Evolutionary conservation across 177 flowering plant genomes (phyloP).

Genomic region (Vitis hybrid): DNA sequence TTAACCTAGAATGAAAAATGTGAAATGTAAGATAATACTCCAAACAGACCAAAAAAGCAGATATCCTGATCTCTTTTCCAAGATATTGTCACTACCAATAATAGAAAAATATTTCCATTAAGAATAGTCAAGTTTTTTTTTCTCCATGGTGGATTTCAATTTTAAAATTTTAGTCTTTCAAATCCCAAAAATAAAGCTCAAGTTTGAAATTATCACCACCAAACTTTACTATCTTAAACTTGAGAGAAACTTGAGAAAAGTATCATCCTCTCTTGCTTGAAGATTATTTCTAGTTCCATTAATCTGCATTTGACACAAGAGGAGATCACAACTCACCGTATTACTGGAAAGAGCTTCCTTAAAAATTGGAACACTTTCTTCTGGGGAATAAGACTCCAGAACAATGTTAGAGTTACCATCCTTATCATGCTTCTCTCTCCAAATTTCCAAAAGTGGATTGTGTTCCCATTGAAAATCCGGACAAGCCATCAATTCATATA

Average conservation of each 20-base stretch:
- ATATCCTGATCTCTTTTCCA: background rate
- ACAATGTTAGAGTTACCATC: constrained; percentile 43
- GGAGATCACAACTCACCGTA: constrained; percentile 42
- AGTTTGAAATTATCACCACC: background rate
- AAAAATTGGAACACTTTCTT: constrained; percentile 56
- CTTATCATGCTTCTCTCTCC: constrained; percentile 57
- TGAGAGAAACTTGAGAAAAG: background rate
- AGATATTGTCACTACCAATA: background rate
- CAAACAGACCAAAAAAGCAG: constrained; percentile 4
- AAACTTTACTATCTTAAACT: background rate
- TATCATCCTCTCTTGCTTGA: background rate
- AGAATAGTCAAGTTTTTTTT: background rate
- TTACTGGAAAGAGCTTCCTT: constrained; percentile 74
- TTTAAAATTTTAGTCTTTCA: too few relatives aligned
- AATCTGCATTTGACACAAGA: background rate
- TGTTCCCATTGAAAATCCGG: constrained; percentile 71
- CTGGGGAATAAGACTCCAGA: constrained; percentile 68
- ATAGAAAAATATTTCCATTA: background rate
- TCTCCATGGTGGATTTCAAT: background rate
- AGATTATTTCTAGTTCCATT: background rate
- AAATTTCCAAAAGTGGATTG: constrained; percentile 73
- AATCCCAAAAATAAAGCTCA: too few relatives aligned
- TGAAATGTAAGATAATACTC: background rate
- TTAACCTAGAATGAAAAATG: constrained; percentile 45
- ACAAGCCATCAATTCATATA: constrained; percentile 90